Evolutionary conservation across 352 stramenopile species (phyloP).

Genomic region (Phytophthora uliginosa): DNA sequence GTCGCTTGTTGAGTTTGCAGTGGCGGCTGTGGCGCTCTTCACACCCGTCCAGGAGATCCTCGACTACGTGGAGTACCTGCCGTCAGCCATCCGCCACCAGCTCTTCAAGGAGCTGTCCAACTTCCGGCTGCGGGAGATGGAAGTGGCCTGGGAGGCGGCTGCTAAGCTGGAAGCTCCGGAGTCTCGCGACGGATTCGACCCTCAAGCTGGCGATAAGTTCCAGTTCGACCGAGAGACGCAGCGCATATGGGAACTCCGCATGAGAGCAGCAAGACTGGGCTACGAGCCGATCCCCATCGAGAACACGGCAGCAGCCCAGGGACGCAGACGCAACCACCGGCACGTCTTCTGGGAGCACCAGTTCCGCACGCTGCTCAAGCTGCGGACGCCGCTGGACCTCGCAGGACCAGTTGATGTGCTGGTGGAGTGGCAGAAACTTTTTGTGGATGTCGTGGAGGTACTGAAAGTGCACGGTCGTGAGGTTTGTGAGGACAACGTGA

Average conservation of each 20-base stretch:
- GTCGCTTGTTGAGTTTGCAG: conserved; percentile 46
- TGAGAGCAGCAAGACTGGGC: conserved; percentile 26
- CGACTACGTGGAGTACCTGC: conserved; percentile 55
- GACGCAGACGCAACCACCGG: conserved; percentile 48
- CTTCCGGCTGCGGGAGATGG: conserved; percentile 58
- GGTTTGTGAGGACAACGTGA: conserved; percentile 58
- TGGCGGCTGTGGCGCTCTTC: conserved; percentile 36
- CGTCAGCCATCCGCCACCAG: conserved; percentile 44
- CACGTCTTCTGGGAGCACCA: conserved; percentile 70
- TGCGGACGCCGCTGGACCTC: conserved; percentile 26
- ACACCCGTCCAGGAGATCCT: conserved; percentile 51
- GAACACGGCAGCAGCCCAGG: conserved; percentile 19
- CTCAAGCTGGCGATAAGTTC: conserved; percentile 34
- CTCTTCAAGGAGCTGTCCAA: conserved; percentile 54
- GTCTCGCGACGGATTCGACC: conserved; percentile 30
- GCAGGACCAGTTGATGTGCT: conserved; percentile 15
- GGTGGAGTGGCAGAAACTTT: conserved; percentile 38
- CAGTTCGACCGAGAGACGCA: conserved; percentile 54
- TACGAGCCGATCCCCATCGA: conserved; percentile 20
- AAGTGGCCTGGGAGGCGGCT: conserved; percentile 47
- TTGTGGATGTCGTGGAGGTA: conserved; percentile 62
- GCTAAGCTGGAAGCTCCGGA: conserved; percentile 22
- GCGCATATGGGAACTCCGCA: conserved; percentile 35
- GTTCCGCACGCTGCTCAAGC: conserved; percentile 58
- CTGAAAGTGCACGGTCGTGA: conserved; percentile 77